A percentile compares a stretch with the other conserved stretches of the same genome.
Conservation (phyloP, 345 rosid genomes). For the Theobroma cacao region DNA sequence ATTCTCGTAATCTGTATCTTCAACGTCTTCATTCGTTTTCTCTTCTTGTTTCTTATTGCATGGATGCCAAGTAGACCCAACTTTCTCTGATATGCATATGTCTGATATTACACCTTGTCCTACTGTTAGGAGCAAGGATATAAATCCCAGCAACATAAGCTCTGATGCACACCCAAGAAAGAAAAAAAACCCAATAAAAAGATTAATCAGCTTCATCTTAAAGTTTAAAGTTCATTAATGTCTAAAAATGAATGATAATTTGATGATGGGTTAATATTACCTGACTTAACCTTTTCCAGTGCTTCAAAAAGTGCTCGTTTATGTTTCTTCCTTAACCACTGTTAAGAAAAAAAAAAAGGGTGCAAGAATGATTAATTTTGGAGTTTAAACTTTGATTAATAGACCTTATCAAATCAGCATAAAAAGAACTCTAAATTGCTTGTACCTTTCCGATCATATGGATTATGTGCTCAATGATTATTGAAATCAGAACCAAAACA, state of each 20-base stretch:
- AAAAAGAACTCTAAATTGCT: too few relatives aligned
- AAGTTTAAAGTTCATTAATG: background rate
- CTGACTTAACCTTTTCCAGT: constrained; percentile 91
- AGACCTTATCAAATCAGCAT: background rate
- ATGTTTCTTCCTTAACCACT: constrained; percentile 70
- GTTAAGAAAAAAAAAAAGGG: constrained; percentile 19
- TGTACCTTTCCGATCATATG: constrained; percentile 63
- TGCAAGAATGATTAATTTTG: background rate
- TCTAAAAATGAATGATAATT: background rate
- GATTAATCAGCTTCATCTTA: background rate
- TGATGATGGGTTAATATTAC: constrained; percentile 25
- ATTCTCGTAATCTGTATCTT: constrained; percentile 16
- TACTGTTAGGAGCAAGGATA: constrained; percentile 75
- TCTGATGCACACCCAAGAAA: constrained; percentile 39
- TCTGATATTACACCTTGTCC: constrained; percentile 43
- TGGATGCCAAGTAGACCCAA: constrained; percentile 70
- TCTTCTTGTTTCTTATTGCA: constrained; percentile 30
- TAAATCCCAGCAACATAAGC: constrained; percentile 87
- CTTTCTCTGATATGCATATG: constrained; percentile 56
- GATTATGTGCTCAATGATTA: constrained; percentile 49
- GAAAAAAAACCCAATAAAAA: background rate
- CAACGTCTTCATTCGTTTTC: background rate
- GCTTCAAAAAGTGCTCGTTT: constrained; percentile 77
- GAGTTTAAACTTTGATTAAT: background rate
- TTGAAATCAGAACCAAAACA: constrained; percentile 45